Conservation (phyloP, 2,329 filamentous ascomycete species). For the Sordariomycetes sp. region DNA sequence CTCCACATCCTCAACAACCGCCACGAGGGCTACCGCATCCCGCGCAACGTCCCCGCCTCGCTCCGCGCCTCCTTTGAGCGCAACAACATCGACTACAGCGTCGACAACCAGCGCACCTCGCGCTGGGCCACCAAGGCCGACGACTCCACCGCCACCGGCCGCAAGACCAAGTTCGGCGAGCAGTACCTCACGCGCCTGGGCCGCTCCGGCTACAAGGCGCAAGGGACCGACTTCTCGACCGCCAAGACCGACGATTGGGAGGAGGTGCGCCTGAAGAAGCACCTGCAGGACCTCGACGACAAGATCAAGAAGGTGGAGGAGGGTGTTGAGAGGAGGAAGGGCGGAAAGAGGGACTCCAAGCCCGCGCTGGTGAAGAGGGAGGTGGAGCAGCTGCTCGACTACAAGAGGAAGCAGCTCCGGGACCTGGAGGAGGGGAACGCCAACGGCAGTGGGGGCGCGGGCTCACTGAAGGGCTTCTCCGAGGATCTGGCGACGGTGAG, state of each 20-base stretch:
- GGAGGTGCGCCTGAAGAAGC: conserved; percentile 87
- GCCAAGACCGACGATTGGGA: conserved; percentile 94
- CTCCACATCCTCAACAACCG: conserved; percentile 94
- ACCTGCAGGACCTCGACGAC: conserved; percentile 77
- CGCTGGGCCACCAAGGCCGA: conserved; percentile 73
- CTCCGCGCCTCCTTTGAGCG: conserved; percentile 86
- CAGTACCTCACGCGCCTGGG: conserved; percentile 89
- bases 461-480: conserved; percentile 59
- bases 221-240: conserved; percentile 81
- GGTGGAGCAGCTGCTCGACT: conserved; percentile 86
- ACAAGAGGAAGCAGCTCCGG: conserved; percentile 72
- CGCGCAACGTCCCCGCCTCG: conserved; percentile 82
- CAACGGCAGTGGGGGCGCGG: conserved; percentile 56
- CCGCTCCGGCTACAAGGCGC: conserved; percentile 66
- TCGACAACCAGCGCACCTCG: conserved; percentile 64
- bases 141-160: conserved; percentile 71
- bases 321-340: conserved; percentile 52
- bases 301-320: conserved; percentile 79
- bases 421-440: conserved; percentile 65
- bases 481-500: conserved; percentile 86
- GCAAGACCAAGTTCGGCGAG: conserved; percentile 95
- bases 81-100: conserved; percentile 91
- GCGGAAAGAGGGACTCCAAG: conserved; percentile 62
- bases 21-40: conserved; percentile 91
- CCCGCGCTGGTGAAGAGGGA: conserved; percentile 90